phyloP scores from a whole-genome alignment of 768 basidiomycete genomes.

The Leccinum truebloodii region DNA sequence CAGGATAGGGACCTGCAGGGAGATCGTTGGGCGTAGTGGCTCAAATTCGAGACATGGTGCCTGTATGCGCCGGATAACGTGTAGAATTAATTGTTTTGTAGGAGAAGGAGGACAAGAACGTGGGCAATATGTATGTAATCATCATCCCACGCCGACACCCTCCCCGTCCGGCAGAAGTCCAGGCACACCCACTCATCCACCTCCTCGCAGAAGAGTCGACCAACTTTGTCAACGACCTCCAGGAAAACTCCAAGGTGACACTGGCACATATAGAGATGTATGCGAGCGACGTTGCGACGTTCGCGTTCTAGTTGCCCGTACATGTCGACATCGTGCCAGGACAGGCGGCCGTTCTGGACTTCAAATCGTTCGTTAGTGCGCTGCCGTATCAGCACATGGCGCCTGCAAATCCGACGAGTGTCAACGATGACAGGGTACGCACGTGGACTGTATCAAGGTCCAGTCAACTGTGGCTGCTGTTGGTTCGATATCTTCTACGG shows the following conservation, averaged over 20 bases:
- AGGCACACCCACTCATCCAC: constrained; percentile 50
- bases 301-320: constrained; percentile 45
- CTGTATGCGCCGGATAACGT: too few relatives aligned
- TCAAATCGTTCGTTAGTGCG: constrained; percentile 50
- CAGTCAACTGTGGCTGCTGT: constrained; percentile 21
- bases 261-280: constrained; percentile 45
- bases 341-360: constrained; percentile 57
- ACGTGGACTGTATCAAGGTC: constrained; percentile 60
- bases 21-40: constrained; percentile 97
- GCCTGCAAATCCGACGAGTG: constrained; percentile 42
- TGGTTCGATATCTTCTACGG: neutral
- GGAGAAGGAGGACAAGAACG: too few relatives aligned
- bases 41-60: constrained; percentile 73
- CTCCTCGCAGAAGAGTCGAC: constrained; percentile 42
- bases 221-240: constrained; percentile 29
- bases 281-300: constrained; percentile 51
- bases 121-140: too few relatives aligned
- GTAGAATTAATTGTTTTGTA: too few relatives aligned
- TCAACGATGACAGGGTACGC: constrained; percentile 65
- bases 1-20: constrained; percentile 59
- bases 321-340: constrained; percentile 42
- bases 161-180: constrained; percentile 51
- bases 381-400: constrained; percentile 57
- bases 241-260: constrained; percentile 19
- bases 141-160: constrained; percentile 35